Conservation (phyloP, 345 rosid species). For the Eucalyptus paniculata region DNA sequence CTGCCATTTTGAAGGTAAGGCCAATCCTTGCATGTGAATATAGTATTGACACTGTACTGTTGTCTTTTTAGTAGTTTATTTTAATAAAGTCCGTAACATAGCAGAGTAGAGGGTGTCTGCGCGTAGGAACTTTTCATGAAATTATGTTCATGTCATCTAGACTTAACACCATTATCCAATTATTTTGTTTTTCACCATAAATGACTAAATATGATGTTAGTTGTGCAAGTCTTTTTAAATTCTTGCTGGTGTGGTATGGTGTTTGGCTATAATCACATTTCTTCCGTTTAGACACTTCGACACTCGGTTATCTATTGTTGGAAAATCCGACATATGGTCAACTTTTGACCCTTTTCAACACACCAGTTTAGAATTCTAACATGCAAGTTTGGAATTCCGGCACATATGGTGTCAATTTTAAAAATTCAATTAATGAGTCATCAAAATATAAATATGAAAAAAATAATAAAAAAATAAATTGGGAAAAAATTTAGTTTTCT, state of each 20-base stretch:
- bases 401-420: too few species aligned
- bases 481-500: too few species aligned
- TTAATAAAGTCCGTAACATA: not conserved
- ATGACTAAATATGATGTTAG: not conserved
- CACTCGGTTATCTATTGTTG: too few species aligned
- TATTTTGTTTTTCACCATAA: not conserved
- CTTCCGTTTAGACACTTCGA: not conserved
- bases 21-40: not conserved
- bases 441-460: too few species aligned
- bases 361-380: too few species aligned
- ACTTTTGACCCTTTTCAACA: too few species aligned
- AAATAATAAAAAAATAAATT: too few species aligned
- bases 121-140: not conserved
- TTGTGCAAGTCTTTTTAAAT: not conserved
- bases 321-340: too few species aligned
- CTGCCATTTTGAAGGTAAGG: constrained; percentile 6
- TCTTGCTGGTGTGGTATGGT: too few species aligned
- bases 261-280: not conserved
- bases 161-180: not conserved
- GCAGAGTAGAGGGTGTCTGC: not conserved
- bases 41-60: not conserved
- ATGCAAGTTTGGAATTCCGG: too few species aligned
- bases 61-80: not conserved
- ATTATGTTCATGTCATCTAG: not conserved
- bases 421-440: too few species aligned